Evolutionary conservation across 495 filamentous ascomycete genomes (phyloP).

Genomic region (Annulohypoxylon maeteangense): DNA sequence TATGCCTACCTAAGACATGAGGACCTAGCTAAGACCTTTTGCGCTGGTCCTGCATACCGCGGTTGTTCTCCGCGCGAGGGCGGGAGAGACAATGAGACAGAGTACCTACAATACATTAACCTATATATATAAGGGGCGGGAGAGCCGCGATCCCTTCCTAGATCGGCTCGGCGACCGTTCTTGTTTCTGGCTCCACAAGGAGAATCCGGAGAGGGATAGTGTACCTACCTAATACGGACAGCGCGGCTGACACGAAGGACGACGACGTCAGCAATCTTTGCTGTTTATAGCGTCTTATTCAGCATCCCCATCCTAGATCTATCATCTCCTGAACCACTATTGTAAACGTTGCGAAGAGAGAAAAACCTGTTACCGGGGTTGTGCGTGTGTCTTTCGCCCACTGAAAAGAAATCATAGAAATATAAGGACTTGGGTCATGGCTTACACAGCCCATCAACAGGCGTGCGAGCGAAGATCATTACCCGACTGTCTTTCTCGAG

Average conservation of each 20-base stretch:
- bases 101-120: background rate
- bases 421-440: constrained; percentile 5
- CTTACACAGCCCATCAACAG: constrained; percentile 22
- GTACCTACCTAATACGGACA: constrained; percentile 43
- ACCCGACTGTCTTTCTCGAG: constrained; percentile 4
- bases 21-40: background rate
- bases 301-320: constrained; percentile 19
- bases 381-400: constrained; percentile 24
- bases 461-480: constrained; percentile 28
- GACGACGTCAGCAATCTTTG: constrained; percentile 31
- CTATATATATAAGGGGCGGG: background rate
- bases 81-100: constrained; percentile 6
- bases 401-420: background rate
- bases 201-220: constrained; percentile 37
- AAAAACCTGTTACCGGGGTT: constrained; percentile 26
- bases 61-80: constrained; percentile 22
- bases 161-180: constrained; percentile 34
- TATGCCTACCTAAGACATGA: background rate
- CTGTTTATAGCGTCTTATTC: constrained; percentile 42
- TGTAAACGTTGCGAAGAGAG: background rate
- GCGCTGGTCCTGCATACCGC: constrained; percentile 29
- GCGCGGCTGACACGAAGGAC: constrained; percentile 32
- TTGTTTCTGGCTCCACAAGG: constrained; percentile 15
- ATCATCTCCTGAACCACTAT: constrained; percentile 5
- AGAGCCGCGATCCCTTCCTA: constrained; percentile 42